These are phyloP conservation scores for Pleodorina starrii DNA, from an alignment of 139 green algal genomes.

Conservation along the genomic window DNA sequence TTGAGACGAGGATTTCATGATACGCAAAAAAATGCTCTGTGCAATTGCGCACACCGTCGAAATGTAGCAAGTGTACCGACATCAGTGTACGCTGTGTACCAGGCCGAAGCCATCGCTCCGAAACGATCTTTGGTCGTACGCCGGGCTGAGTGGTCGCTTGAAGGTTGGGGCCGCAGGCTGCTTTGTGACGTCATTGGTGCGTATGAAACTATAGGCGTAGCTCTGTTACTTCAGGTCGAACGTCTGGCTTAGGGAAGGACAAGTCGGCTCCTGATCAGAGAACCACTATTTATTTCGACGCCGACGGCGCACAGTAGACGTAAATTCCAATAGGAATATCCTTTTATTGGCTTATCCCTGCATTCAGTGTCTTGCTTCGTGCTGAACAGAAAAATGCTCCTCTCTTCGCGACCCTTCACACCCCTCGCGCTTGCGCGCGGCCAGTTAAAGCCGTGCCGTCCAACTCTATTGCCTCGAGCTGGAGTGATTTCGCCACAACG, in stretches of 20 bases:
- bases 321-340: neutral
- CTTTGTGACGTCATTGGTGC: neutral
- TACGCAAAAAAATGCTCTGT: no score
- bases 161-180: neutral
- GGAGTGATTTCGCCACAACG: neutral
- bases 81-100: no score
- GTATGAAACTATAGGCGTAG: neutral
- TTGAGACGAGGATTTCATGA: no score
- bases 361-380: neutral
- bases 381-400: neutral
- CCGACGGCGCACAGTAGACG: neutral
- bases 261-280: neutral
- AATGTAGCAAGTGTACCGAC: no score
- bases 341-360: neutral
- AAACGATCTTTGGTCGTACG: slow-evolving; percentile 13
- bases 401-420: neutral
- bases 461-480: neutral
- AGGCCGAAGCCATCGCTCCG: neutral
- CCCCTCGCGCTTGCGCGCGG: neutral
- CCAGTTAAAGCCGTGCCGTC: neutral
- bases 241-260: neutral
- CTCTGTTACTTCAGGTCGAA: neutral
- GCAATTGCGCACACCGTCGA: no score
- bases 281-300: neutral
- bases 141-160: neutral